Conservation (phyloP, 2,329 filamentous ascomycete genomes). For the Ophiocordyceps robertsii region DNA sequence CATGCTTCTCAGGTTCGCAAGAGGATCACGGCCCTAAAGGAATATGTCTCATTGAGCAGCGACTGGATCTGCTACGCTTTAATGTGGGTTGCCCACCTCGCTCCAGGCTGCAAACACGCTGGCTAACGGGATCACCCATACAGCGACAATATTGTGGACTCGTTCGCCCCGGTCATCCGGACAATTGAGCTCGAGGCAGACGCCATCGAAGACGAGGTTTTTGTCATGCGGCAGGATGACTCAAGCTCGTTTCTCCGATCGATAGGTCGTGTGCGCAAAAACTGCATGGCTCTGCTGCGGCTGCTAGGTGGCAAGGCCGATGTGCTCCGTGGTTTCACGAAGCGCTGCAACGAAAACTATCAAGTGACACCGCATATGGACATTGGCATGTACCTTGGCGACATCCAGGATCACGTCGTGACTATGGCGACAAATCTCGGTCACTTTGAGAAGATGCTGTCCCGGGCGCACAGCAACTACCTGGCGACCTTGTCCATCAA, state of each 20-base stretch:
- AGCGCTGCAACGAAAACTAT: slow-evolving; percentile 97
- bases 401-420: slow-evolving; percentile 98
- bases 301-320: slow-evolving; percentile 96
- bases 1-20: slow-evolving; percentile 83
- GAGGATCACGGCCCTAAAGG: slow-evolving; percentile 82
- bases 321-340: slow-evolving; percentile 92
- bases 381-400: slow-evolving; percentile 88
- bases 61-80: slow-evolving; percentile 99
- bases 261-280: slow-evolving; percentile 85
- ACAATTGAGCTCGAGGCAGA: slow-evolving; percentile 83
- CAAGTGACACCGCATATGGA: slow-evolving; percentile 90
- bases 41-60: slow-evolving; percentile 86
- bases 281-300: slow-evolving; percentile 84
- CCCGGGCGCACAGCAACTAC: slow-evolving; percentile 88
- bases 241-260: slow-evolving; percentile 75
- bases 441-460: slow-evolving; percentile 97
- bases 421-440: slow-evolving; percentile 96
- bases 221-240: slow-evolving; percentile 81
- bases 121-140: slow-evolving; percentile 9
- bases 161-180: slow-evolving; percentile 78
- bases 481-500: slow-evolving; percentile 88
- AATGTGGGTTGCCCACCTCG: slow-evolving; percentile 47
- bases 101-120: too few species aligned
- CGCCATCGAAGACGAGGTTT: slow-evolving; percentile 88
- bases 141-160: slow-evolving; percentile 93